phyloP scores from a whole-genome alignment of 1,139 yeast species.

The Hyphopichia wangnamkhiaoensis region DNA sequence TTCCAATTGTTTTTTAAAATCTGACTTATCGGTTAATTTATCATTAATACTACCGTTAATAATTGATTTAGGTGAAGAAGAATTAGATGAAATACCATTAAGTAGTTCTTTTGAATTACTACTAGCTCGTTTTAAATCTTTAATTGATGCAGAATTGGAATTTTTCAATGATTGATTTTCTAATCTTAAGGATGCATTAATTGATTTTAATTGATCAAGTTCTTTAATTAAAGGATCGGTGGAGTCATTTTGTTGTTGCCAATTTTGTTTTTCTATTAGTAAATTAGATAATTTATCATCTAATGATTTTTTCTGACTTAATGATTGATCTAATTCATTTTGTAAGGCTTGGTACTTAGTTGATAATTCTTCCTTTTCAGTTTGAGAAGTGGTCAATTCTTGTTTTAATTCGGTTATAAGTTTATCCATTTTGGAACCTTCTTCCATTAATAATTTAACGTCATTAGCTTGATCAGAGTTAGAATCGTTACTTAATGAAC shows the following conservation, averaged over 20 bases:
- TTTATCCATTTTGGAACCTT: slow-evolving; percentile 42
- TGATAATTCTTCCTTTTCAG: slow-evolving; percentile 19
- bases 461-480: slow-evolving; percentile 9
- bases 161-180: slow-evolving; percentile 43
- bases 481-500: not conserved
- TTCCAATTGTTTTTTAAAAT: slow-evolving; percentile 22
- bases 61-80: not conserved
- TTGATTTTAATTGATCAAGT: slow-evolving; percentile 27
- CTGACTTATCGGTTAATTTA: slow-evolving; percentile 5
- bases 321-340: slow-evolving; percentile 23
- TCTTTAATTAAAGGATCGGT: slow-evolving; percentile 19
- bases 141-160: slow-evolving; percentile 14
- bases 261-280: slow-evolving; percentile 13
- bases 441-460: slow-evolving; percentile 24
- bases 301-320: slow-evolving; percentile 24
- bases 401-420: slow-evolving; percentile 23
- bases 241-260: slow-evolving; percentile 5
- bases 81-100: not conserved
- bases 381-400: slow-evolving; percentile 5
- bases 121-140: slow-evolving; percentile 12
- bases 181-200: slow-evolving; percentile 38
- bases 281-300: slow-evolving; percentile 24
- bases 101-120: slow-evolving; percentile 7
- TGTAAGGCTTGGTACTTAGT: slow-evolving; percentile 21
- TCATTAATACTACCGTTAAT: slow-evolving; percentile 1